A percentile compares a stretch with the other conserved stretches of the same genome.
Conservation (phyloP, 257 asterid species). For the Datura wrightii region DNA sequence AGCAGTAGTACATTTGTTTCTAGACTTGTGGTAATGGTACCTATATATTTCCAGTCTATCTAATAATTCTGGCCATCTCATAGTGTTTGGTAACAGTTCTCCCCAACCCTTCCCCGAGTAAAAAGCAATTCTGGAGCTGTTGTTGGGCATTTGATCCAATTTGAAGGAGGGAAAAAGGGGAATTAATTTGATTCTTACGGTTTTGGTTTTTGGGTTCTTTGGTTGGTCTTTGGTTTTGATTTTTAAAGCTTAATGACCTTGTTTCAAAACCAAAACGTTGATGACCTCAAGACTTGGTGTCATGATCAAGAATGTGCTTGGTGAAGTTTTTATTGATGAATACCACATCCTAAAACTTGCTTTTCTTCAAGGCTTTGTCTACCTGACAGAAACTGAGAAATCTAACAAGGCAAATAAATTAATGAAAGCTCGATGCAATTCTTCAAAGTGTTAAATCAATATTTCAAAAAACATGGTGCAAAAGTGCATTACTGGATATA, state of each 20-base stretch:
- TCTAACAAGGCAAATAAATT: too few relatives aligned
- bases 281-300: too few relatives aligned
- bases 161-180: background rate
- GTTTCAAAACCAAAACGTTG: conserved; percentile 28
- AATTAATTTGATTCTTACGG: background rate
- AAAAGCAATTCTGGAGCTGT: background rate
- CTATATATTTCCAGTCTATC: background rate
- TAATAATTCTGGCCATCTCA: background rate
- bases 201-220: background rate
- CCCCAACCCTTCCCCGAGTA: background rate
- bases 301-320: too few relatives aligned
- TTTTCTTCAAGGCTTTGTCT: too few relatives aligned
- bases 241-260: conserved; percentile 51
- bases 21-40: background rate
- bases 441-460: too few relatives aligned
- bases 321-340: too few relatives aligned
- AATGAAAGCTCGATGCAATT: too few relatives aligned
- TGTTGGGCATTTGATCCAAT: background rate
- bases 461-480: too few relatives aligned
- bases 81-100: background rate
- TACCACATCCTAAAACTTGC: too few relatives aligned
- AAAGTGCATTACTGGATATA: too few relatives aligned
- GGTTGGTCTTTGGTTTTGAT: conserved; percentile 26
- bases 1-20: background rate
- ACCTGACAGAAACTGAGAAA: too few relatives aligned